Evolutionary conservation across 371 early-diverging fungal genomes (phyloP).

Genomic region (Apophysomyces variabilis): DNA sequence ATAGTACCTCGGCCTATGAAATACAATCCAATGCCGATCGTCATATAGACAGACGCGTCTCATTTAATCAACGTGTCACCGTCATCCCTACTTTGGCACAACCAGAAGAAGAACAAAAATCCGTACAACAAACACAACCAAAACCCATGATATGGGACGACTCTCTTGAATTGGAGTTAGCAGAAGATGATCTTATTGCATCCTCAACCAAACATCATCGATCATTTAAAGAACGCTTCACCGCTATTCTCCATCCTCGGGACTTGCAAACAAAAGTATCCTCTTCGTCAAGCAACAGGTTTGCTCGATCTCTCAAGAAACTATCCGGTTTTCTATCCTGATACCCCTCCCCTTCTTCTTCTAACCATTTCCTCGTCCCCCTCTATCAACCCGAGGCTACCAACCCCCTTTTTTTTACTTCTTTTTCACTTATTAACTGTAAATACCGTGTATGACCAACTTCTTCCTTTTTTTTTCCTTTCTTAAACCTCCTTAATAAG

Average conservation of each 20-base stretch:
- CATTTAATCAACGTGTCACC: slow-evolving; percentile 16
- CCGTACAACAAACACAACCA: background rate
- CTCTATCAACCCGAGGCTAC: too few relatives aligned
- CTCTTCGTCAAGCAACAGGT: slow-evolving; percentile 18
- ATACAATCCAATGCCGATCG: background rate
- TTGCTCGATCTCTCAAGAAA: slow-evolving; percentile 24
- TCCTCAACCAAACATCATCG: background rate
- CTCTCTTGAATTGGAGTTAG: slow-evolving; percentile 1
- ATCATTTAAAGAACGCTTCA: background rate
- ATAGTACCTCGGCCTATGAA: slow-evolving; percentile 8
- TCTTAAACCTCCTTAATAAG: slow-evolving; percentile 6
- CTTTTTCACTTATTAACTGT: slow-evolving; percentile 5
- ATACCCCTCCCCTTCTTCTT: background rate
- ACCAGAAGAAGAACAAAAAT: background rate
- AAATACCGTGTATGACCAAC: slow-evolving; percentile 9
- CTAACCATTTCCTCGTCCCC: background rate
- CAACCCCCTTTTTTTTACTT: slow-evolving; percentile 4
- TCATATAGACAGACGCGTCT: slow-evolving; percentile 16
- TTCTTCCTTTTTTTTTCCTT: background rate
- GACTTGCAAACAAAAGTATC: slow-evolving; percentile 15
- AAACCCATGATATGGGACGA: slow-evolving; percentile 1
- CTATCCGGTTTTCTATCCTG: slow-evolving; percentile 19
- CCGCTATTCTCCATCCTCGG: slow-evolving; percentile 6
- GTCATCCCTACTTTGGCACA: slow-evolving; percentile 12
- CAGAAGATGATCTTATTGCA: slow-evolving; percentile 7